A percentile compares a stretch with the other conserved stretches of the same genome.
These are phyloP conservation scores for Pseudoperonospora humuli DNA, from an alignment of 352 stramenopile species.

Conservation along the genomic window DNA sequence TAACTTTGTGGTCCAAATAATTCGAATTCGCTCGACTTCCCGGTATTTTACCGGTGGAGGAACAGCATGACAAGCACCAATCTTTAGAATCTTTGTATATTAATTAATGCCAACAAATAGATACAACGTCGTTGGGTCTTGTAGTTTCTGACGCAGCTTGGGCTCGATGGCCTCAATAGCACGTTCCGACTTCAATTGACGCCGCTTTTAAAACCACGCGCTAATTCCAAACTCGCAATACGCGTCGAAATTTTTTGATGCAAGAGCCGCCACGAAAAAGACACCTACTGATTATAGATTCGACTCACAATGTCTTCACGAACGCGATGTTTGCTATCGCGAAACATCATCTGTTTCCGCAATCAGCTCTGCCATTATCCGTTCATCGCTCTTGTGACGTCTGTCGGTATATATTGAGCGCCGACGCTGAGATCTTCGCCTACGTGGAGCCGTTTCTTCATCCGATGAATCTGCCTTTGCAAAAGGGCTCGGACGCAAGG, in stretches of 20 bases:
- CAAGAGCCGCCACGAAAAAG: conserved; percentile 27
- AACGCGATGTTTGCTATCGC: no score
- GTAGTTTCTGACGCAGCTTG: conserved; percentile 4
- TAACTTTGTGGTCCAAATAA: no score
- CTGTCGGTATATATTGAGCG: background rate
- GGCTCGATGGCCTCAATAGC: conserved; percentile 4
- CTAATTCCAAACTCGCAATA: conserved; percentile 7
- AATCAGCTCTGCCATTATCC: conserved; percentile 15
- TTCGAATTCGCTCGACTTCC: no score
- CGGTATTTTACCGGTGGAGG: no score
- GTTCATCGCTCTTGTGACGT: conserved; percentile 3
- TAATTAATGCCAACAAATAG: conserved; percentile 31
- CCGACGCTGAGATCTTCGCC: conserved; percentile 12
- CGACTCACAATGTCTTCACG: no score
- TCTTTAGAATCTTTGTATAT: conserved; percentile 22
- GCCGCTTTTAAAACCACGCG: conserved; percentile 5
- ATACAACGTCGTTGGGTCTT: conserved; percentile 8
- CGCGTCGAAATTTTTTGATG: conserved; percentile 19
- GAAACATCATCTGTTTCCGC: conserved; percentile 19
- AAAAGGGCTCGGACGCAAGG: conserved; percentile 20
- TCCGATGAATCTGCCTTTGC: background rate
- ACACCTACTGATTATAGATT: no score
- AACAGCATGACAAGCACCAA: no score
- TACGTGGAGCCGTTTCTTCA: conserved; percentile 8
- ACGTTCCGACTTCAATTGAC: background rate